A percentile compares a stretch with the other conserved stretches of the same genome.
Conservation (phyloP, 192 early-diverging fungal genomes). For the Mortierella claussenii region DNA sequence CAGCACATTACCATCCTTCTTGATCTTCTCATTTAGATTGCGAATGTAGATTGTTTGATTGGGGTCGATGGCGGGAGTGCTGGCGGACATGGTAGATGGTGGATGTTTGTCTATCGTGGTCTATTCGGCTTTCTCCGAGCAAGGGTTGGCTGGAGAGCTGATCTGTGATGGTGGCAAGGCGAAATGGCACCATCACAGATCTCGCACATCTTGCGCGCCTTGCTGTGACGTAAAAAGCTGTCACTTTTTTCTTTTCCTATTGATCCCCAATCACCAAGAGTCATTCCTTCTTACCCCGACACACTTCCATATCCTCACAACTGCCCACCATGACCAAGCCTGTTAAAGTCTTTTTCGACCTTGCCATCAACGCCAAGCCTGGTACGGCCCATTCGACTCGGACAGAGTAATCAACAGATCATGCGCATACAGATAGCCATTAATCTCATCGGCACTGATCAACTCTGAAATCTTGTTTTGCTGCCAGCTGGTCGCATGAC, state of each 20-base stretch:
- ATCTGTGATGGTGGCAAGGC: too few species aligned
- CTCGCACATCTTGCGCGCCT: too few species aligned
- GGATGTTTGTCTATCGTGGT: too few species aligned
- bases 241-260: background rate
- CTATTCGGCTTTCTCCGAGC: too few species aligned
- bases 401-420: background rate
- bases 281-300: background rate
- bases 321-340: constrained; percentile 61
- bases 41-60: constrained; percentile 89
- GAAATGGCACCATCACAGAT: too few species aligned
- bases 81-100: constrained; percentile 31
- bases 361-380: constrained; percentile 70
- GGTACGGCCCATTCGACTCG: background rate
- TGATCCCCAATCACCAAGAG: constrained; percentile 1
- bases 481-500: constrained; percentile 61
- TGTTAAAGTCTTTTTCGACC: constrained; percentile 76
- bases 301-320: background rate
- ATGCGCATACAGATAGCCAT: too few species aligned
- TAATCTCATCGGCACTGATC: background rate
- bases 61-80: constrained; percentile 57
- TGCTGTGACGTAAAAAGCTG: too few species aligned
- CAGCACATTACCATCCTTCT: constrained; percentile 83
- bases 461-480: background rate
- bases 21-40: constrained; percentile 77
- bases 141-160: too few species aligned